A percentile compares a stretch with the other conserved stretches of the same genome.
phyloP scores from a whole-genome alignment of 257 asterid genomes.

The Echites panduratus region DNA sequence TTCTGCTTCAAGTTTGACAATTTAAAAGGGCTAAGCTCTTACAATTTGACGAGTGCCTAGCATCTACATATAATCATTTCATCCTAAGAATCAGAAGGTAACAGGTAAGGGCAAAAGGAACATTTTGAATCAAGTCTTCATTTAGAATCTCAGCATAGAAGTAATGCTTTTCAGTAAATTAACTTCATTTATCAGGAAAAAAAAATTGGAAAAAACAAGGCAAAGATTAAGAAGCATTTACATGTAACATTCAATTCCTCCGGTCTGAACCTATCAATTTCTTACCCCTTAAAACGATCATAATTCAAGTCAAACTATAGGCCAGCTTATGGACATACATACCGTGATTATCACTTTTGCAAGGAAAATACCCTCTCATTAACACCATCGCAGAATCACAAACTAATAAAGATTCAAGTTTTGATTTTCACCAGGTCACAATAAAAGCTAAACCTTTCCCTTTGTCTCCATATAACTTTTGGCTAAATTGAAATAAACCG shows the following conservation, averaged over 20 bases:
- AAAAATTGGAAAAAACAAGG: background rate
- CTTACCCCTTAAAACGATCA: background rate
- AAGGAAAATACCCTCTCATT: too few species aligned
- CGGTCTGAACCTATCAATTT: too few species aligned
- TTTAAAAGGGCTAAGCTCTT: background rate
- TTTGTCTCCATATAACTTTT: background rate
- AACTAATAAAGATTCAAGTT: background rate
- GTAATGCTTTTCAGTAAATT: background rate
- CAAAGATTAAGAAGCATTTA: background rate
- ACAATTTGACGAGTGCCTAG: background rate
- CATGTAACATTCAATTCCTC: background rate
- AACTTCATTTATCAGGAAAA: too few species aligned
- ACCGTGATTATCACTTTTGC: background rate
- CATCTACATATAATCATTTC: background rate
- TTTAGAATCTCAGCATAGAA: background rate
- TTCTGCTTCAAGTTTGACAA: background rate
- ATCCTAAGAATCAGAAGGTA: background rate
- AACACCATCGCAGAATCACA: background rate
- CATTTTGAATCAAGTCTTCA: background rate
- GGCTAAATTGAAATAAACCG: background rate
- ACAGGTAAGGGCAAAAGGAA: background rate
- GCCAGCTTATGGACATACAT: background rate
- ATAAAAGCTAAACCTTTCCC: background rate
- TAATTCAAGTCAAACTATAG: slow-evolving; percentile 1
- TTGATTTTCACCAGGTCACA: background rate